phyloP scores from a whole-genome alignment of 768 basidiomycete species.

The Leccinum sublutescens region DNA sequence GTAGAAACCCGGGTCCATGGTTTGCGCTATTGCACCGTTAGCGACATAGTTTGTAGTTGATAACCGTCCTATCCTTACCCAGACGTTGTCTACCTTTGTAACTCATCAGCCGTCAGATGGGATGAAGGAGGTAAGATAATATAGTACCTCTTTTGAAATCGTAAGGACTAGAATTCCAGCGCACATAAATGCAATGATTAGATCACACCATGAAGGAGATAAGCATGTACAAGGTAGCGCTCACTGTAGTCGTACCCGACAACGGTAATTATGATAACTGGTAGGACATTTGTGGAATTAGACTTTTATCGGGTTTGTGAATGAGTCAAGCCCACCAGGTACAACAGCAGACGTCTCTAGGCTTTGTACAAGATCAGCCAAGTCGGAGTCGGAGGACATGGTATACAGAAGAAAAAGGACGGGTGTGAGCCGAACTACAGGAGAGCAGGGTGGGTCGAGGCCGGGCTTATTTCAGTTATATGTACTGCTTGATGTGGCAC shows the following conservation, averaged over 20 bases:
- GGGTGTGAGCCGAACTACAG: background rate
- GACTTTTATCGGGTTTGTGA: background rate
- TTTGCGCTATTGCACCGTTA: background rate
- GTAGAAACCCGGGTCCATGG: background rate
- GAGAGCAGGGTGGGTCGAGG: background rate
- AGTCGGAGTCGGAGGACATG: conserved; percentile 1
- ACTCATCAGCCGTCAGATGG: background rate
- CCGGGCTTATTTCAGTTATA: background rate
- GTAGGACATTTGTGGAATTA: background rate
- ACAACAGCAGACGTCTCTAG: background rate
- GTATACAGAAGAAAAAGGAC: background rate
- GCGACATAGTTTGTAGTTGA: background rate
- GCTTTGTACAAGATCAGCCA: background rate
- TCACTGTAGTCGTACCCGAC: conserved; percentile 19
- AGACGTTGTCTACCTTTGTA: conserved; percentile 6
- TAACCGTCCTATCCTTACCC: background rate
- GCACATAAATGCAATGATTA: background rate
- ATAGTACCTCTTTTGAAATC: conserved; percentile 12
- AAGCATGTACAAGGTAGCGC: background rate
- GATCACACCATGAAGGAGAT: background rate
- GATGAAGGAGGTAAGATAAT: background rate
- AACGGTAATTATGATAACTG: conserved; percentile 5
- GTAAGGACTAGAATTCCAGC: conserved; percentile 9
- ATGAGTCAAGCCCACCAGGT: background rate
- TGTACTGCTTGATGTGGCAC: background rate